A percentile compares a stretch with the other conserved stretches of the same genome.
phyloP scores from a whole-genome alignment of 78 protist species.

The slime mould (Dictyostelium discoideum) region DNA sequence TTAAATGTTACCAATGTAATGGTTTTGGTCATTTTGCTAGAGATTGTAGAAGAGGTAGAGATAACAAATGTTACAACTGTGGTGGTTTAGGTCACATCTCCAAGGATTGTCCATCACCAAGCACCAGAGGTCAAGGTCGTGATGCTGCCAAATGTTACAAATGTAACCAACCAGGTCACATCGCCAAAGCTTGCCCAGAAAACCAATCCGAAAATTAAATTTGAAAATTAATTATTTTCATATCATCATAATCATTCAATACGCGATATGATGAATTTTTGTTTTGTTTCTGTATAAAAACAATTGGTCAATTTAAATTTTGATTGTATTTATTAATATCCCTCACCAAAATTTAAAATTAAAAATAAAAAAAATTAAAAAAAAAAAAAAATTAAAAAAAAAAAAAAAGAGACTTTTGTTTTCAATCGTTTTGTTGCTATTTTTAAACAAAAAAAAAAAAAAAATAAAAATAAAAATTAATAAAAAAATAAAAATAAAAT shows the following conservation, averaged over 20 bases:
- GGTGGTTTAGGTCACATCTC: slow-evolving; percentile 62
- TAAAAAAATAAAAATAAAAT: no score
- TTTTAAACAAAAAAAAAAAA: no score
- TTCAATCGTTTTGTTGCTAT: not conserved
- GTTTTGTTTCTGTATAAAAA: not conserved
- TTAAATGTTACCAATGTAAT: slow-evolving; percentile 63
- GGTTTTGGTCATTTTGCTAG: slow-evolving; percentile 64
- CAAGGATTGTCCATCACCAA: slow-evolving; percentile 22
- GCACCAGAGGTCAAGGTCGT: not conserved
- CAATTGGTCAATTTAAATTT: not conserved
- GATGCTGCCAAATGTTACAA: slow-evolving; percentile 20
- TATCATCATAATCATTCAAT: not conserved
- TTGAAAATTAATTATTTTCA: not conserved
- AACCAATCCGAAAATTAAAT: not conserved
- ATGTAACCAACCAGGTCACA: slow-evolving; percentile 55
- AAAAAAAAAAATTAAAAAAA: not conserved
- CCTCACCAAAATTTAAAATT: not conserved
- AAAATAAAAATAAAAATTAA: no score
- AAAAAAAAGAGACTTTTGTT: not conserved
- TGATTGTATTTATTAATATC: not conserved
- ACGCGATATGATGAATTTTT: not conserved
- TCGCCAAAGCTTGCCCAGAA: slow-evolving; percentile 57
- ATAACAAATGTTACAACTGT: slow-evolving; percentile 64
- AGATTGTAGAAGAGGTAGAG: slow-evolving; percentile 19
- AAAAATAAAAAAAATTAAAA: not conserved